A percentile compares a stretch with the other conserved stretches of the same genome.
Evolutionary conservation across 225 moss, liverwort and hornwort genomes (phyloP).

Genomic region (Neckera pumila): DNA sequence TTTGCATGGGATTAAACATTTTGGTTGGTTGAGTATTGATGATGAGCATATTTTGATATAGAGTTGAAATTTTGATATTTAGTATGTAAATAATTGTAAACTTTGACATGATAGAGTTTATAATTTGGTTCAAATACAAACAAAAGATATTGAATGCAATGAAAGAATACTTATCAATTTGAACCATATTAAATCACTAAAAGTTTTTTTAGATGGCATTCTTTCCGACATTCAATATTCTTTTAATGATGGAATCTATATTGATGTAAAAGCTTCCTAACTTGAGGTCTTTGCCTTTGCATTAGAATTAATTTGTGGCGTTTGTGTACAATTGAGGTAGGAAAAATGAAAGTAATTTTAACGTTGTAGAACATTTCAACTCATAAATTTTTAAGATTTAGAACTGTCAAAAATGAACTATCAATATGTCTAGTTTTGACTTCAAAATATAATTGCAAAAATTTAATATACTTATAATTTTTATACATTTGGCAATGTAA

Average conservation of each 20-base stretch:
- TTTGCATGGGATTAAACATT: not conserved
- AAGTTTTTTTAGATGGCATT: not conserved
- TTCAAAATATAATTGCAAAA: not conserved
- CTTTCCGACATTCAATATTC: accelerated
- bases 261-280: not conserved
- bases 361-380: not conserved
- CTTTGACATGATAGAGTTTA: too few species aligned
- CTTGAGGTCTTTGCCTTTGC: accelerated
- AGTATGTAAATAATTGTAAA: too few species aligned
- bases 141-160: not conserved
- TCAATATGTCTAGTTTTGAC: not conserved
- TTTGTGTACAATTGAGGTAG: not conserved
- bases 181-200: not conserved
- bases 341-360: not conserved
- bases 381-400: not conserved
- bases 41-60: not conserved
- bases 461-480: not conserved
- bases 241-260: not conserved
- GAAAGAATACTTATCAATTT: not conserved
- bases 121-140: not conserved
- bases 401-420: not conserved
- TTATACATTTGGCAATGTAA: not conserved
- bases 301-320: not conserved
- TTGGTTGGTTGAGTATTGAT: not conserved
- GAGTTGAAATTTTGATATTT: not conserved